Evolutionary conservation across 441 rosid genomes (phyloP), one percentile per base, ranked within the genome.

Genomic region (Erysimum cheiri): DNA sequence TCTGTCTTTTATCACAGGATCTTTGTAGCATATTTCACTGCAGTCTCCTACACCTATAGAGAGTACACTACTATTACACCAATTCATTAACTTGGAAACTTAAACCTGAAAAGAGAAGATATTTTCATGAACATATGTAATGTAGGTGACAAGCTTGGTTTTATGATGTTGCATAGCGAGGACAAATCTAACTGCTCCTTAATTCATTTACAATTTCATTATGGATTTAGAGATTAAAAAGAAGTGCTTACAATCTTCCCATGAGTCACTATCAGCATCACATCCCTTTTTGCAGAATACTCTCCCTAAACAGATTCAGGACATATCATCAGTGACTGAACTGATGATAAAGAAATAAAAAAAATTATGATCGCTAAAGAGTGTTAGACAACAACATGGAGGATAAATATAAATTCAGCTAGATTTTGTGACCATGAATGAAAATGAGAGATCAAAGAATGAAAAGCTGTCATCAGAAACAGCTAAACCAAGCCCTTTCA

Each of bases 231-330:
- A 33, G 49, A 69, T 22, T 17, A 17, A 29, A 64, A 14, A 43
- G 57, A 65, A 76, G 35, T 64, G 73, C 99, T 85, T 83, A 88
- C 98, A 94, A 76, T 94, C 96, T 81, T 92, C 98, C 89, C 90
- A 94, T 28, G 96, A 81, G 46, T 92, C 97, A 71, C 93, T 89
- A 17, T 90, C 93, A 6, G 94, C 68, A 58, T 77, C 84, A 63
- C 99, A 94, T 5, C 93, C 98, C 78, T 92, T 94, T 77, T 94
- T 92, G 89, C 98, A 94, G 72, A 94, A 94, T 15, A 94, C 96
- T 74, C 98, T 88, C 98, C 99, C 98, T 92, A 50, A 55, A 70
- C 3, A 40, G 26, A 63, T 48, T 29, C 48, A 44, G 1, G 35
- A 14, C 6, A 31, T 32, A 39, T 56, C 41, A 57, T 69, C 64